phyloP scores from a whole-genome alignment of 1,139 yeast species.

The Taphrina deformans region DNA sequence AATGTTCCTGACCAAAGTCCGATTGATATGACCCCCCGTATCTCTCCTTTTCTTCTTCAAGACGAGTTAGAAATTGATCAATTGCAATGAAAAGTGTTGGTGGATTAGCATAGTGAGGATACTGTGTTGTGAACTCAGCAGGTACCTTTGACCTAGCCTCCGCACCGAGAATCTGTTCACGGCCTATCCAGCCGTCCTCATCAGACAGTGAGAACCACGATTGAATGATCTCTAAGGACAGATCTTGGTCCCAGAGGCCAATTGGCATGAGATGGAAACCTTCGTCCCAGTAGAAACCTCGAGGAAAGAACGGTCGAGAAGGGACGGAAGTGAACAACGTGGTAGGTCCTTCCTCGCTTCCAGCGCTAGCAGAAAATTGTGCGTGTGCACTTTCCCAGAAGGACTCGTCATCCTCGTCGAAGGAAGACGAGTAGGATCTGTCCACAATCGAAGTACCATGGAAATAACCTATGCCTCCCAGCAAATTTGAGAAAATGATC shows the following conservation, averaged over 20 bases:
- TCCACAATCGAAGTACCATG: constrained; percentile 87
- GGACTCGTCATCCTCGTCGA: constrained; percentile 51
- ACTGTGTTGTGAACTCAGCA: constrained; percentile 76
- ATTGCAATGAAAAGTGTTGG: constrained; percentile 87
- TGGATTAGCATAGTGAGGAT: constrained; percentile 90
- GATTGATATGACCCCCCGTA: background rate
- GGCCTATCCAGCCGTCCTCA: constrained; percentile 92
- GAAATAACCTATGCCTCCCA: constrained; percentile 89
- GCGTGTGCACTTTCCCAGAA: constrained; percentile 44
- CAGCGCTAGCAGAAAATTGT: constrained; percentile 39
- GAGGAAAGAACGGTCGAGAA: constrained; percentile 88
- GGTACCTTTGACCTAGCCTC: constrained; percentile 92
- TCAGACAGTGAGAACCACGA: constrained; percentile 90
- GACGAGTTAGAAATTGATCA: constrained; percentile 57
- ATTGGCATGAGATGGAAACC: constrained; percentile 90
- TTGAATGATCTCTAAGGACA: constrained; percentile 71
- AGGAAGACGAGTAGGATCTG: constrained; percentile 65
- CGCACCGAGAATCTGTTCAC: constrained; percentile 90
- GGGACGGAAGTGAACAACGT: constrained; percentile 84
- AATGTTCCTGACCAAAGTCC: constrained; percentile 33
- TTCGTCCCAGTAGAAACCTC: constrained; percentile 99
- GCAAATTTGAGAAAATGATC: constrained; percentile 73
- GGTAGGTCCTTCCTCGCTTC: constrained; percentile 37
- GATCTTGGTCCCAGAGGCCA: constrained; percentile 77
- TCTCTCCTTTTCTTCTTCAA: constrained; percentile 31